phyloP scores from a whole-genome alignment of 441 rosid genomes.

The Arabidopsis hybrid region DNA sequence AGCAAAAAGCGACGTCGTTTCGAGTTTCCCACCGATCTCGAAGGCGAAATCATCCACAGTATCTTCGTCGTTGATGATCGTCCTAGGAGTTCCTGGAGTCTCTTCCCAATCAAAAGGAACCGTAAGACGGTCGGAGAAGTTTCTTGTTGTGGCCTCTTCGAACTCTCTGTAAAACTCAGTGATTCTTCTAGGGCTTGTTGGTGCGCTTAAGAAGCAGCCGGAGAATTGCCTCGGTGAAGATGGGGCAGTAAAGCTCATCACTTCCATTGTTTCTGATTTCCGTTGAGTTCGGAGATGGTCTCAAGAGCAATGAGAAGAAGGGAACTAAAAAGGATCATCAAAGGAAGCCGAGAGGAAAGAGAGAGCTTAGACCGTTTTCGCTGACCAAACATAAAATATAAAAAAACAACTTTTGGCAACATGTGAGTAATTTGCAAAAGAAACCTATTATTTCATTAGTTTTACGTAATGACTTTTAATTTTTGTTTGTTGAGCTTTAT shows the following conservation, averaged over 20 bases:
- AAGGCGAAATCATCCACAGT: constrained; percentile 77
- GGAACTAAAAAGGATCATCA: constrained; percentile 27
- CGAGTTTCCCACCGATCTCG: constrained; percentile 53
- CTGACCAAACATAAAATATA: constrained; percentile 20
- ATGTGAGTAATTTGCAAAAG: constrained; percentile 12
- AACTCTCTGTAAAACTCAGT: constrained; percentile 63
- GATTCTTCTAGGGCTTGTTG: constrained; percentile 69
- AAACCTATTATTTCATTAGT: neutral
- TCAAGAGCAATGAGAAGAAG: constrained; percentile 20
- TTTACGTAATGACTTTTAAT: neutral
- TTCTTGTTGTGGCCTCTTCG: constrained; percentile 16
- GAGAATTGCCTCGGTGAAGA: constrained; percentile 70
- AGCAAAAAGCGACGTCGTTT: constrained; percentile 62
- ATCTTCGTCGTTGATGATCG: constrained; percentile 28
- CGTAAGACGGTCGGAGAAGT: constrained; percentile 24
- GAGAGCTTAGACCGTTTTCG: constrained; percentile 31
- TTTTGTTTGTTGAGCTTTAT: neutral
- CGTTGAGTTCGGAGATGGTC: constrained; percentile 20
- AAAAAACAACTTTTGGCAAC: neutral
- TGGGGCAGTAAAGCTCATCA: constrained; percentile 59
- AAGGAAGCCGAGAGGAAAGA: constrained; percentile 40
- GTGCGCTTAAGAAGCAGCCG: constrained; percentile 69
- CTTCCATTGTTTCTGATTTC: constrained; percentile 30
- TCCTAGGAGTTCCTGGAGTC: constrained; percentile 66
- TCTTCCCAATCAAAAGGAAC: constrained; percentile 73